These are phyloP conservation scores for Cucurbita ficifolia DNA, from an alignment of 306 rosid genomes.

Conservation along the genomic window DNA sequence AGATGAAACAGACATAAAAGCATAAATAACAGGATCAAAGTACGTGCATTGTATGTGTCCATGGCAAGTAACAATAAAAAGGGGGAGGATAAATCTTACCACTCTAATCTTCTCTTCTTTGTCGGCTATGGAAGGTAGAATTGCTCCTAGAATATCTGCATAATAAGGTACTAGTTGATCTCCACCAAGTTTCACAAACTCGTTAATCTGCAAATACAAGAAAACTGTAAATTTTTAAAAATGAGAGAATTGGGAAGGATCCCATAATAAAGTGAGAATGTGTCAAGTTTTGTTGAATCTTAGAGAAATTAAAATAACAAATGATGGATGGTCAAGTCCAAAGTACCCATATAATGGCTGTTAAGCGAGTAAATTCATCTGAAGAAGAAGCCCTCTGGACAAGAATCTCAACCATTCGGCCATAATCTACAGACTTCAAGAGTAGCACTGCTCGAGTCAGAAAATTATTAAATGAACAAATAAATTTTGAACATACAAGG, in stretches of 20 bases:
- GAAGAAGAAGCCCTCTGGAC: slow-evolving; percentile 81
- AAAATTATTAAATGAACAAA: slow-evolving; percentile 68
- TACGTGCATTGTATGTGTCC: neutral
- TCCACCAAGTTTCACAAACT: slow-evolving; percentile 97
- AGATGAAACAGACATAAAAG: neutral
- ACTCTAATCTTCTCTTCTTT: slow-evolving; percentile 99
- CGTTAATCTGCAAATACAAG: slow-evolving; percentile 49
- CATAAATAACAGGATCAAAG: neutral
- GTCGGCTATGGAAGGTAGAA: slow-evolving; percentile 95
- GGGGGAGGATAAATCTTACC: slow-evolving; percentile 34
- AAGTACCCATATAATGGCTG: slow-evolving; percentile 93
- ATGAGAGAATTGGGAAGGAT: neutral
- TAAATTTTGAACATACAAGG: neutral
- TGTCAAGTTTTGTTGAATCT: neutral
- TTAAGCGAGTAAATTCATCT: slow-evolving; percentile 91
- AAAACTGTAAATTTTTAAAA: neutral
- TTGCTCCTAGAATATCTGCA: slow-evolving; percentile 92
- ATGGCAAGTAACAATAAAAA: neutral
- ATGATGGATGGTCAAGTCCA: neutral
- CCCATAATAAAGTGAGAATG: neutral
- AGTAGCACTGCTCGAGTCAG: slow-evolving; percentile 99
- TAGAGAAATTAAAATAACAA: neutral
- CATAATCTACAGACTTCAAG: slow-evolving; percentile 99
- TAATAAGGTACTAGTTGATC: slow-evolving; percentile 96
- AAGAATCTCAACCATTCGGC: slow-evolving; percentile 98